Evolutionary conservation across 495 filamentous ascomycete species (phyloP).

Genomic region (Copromyces sp.): DNA sequence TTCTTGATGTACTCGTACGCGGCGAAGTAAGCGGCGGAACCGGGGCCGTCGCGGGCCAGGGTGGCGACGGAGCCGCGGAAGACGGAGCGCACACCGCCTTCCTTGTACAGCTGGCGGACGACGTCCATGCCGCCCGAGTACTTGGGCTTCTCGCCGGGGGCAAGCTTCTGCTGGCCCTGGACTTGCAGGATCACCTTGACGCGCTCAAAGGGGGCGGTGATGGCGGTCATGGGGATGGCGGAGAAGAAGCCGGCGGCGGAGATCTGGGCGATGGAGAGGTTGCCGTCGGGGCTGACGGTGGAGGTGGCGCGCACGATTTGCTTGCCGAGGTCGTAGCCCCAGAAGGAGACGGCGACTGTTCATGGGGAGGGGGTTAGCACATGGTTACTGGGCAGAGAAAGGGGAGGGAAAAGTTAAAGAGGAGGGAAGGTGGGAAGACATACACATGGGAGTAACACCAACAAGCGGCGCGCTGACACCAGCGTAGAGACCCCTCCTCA

Average conservation of each 20-base stretch:
- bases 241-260: conserved; percentile 94
- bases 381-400: neutral
- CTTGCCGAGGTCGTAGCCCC: conserved; percentile 97
- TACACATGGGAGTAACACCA: conserved; percentile 98
- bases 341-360: conserved; percentile 94
- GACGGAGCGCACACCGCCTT: conserved; percentile 81
- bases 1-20: conserved; percentile 94
- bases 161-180: conserved; percentile 79
- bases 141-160: conserved; percentile 83
- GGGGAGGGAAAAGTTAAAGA: neutral
- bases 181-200: conserved; percentile 98
- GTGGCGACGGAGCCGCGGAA: conserved; percentile 89
- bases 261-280: conserved; percentile 75
- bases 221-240: conserved; percentile 93
- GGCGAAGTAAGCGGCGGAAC: conserved; percentile 90
- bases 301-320: conserved; percentile 62
- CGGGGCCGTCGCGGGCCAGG: conserved; percentile 85
- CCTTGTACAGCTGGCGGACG: conserved; percentile 87
- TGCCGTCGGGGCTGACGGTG: conserved; percentile 51
- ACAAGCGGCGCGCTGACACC: conserved; percentile 90
- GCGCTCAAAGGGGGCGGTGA: conserved; percentile 96
- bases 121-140: conserved; percentile 86
- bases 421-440: conserved; percentile 24
- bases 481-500: conserved; percentile 82
- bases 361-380: conserved; percentile 1